Base-by-base conservation (phyloP, 2,329 filamentous ascomycete genomes). In the Akanthomyces uredinophilus region DNA sequence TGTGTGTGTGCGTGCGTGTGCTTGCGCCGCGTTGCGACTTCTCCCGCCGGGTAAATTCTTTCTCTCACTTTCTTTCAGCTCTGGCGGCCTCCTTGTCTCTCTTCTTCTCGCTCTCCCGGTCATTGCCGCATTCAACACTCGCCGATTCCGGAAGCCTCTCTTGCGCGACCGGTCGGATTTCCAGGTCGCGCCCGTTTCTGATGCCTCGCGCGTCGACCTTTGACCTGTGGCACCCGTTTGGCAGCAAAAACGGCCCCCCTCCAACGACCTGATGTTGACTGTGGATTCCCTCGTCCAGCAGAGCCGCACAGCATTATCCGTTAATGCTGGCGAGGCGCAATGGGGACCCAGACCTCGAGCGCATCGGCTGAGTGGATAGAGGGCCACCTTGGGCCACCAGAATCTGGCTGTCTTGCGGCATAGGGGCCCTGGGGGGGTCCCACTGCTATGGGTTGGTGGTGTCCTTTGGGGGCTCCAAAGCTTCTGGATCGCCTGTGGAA, bases 241-340 rank as follows among this genome's bases (percentile, higher is more conserved):
- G 41, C 58, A 29, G 41, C 58, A 22, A 47, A 60, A 60, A 37
- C 27, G 43, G 11, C 24, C 35, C 44, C 52, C 60, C 53, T 62
- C 44, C 46, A 16, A 52, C 24, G 44, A 57, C 52, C 44, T 62
- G 60, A 56, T 37, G 60, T 62, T 62, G 60, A 62, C 60, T 62
- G 60, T 62, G 60, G 60, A 57, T 62, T 62, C 60, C 35, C 24
- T 35, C 22, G 27, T 27, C 49, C 46, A 57, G 60, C 60, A 62
- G 60, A 62, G 60, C 60, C 60, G 60, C 60, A 62, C 52, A 62
- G 20, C 41, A 52, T 46, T 29, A 32, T 44, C 27, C 27, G 27
- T 3, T 35, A 43, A 61, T 54, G 58, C 58, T 61, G 59, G 51
- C 44, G 59, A 61, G 59, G 59, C 59, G 59, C 37, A 55, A 24